phyloP scores from a whole-genome alignment of 2,329 filamentous ascomycete species.

The Cladosporium austrohemisphaericum region DNA sequence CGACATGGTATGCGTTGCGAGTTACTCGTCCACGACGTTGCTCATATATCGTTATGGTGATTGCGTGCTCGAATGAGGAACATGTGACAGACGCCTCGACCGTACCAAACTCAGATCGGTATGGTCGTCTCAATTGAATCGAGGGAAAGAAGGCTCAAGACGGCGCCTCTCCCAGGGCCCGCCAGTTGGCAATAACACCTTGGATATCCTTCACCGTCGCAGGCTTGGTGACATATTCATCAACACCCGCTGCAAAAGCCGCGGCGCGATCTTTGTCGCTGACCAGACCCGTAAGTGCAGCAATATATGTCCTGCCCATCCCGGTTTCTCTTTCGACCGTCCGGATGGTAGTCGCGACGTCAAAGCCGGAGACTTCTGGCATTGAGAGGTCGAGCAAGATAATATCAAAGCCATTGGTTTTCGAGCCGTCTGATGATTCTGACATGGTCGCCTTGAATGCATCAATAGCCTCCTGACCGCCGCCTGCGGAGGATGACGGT shows the following conservation, averaged over 20 bases:
- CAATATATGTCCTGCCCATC: constrained; percentile 17
- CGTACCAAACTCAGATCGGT: too few relatives aligned
- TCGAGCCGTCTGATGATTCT: background rate
- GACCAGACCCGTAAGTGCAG: constrained; percentile 24
- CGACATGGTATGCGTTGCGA: too few relatives aligned
- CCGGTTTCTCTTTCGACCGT: constrained; percentile 14
- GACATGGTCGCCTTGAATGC: constrained; percentile 30
- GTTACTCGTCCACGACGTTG: too few relatives aligned
- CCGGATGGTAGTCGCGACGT: constrained; percentile 22
- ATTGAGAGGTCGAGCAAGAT: constrained; percentile 43
- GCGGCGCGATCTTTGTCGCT: constrained; percentile 22
- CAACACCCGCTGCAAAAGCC: constrained; percentile 30
- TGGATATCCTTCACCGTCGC: constrained; percentile 10
- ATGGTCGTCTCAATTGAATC: too few relatives aligned
- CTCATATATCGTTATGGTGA: too few relatives aligned
- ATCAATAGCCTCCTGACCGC: constrained; percentile 47
- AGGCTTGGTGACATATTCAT: constrained; percentile 34
- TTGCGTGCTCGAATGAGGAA: too few relatives aligned
- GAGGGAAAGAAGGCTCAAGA: too few relatives aligned
- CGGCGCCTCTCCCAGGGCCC: background rate
- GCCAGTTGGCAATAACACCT: constrained; percentile 3
- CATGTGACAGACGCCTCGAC: too few relatives aligned
- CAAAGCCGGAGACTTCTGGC: constrained; percentile 26
- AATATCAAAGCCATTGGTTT: constrained; percentile 34
- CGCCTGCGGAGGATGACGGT: constrained; percentile 35